Base-by-base conservation (phyloP, 495 filamentous ascomycete species). In the Platismatia glauca region DNA sequence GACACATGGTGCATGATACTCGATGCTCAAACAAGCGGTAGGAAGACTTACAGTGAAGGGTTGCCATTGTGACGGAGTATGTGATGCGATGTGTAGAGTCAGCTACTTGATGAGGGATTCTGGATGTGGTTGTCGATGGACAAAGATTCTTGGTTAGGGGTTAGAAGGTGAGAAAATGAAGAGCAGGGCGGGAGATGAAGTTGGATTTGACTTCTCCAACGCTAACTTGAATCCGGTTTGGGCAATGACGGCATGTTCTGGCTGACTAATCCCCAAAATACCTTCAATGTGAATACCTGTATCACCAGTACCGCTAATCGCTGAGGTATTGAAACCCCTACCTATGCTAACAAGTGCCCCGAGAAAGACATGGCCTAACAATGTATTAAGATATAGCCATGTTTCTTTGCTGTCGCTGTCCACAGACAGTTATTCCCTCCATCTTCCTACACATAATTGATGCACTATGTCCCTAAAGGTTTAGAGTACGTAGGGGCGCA, bases 11-110 rank as follows among this genome's bases (percentile, higher is more conserved):
- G n/a, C 7, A 33, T 52, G 29, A 53, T 29, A 33, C 7, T 7
- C 8, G 16, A n/a, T 53, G 48, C 27, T 35, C 4, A 16, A 35
- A 35, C 44, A 60, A 55, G 57, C 11, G 24, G 52, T 15, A 46
- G 31, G 18, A 29, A 37, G 57, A 78, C 83, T 77, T 76, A 86
- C 84, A 86, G 71, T 85, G 78, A 64, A 86, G 77, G 72, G 81
- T 82, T 22, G 83, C 80, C 84, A 86, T 86, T 70, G 68, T 50
- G 31, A 44, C 18, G 0, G 43, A 38, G 24, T 16, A n/a, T 3
- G 24, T 20, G 46, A n/a, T 58, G 34, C 9, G n/a, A 11, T 33
- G 41, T 41, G 24, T 6, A n/a, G 5, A 5, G 34, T 37, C 34
- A 0, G 27, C 16, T 38, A 52, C 15, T 8, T 27, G n/a, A 15